phyloP scores from a whole-genome alignment of 176 grass and related monocot genomes.

The Calamus simplicifolius region DNA sequence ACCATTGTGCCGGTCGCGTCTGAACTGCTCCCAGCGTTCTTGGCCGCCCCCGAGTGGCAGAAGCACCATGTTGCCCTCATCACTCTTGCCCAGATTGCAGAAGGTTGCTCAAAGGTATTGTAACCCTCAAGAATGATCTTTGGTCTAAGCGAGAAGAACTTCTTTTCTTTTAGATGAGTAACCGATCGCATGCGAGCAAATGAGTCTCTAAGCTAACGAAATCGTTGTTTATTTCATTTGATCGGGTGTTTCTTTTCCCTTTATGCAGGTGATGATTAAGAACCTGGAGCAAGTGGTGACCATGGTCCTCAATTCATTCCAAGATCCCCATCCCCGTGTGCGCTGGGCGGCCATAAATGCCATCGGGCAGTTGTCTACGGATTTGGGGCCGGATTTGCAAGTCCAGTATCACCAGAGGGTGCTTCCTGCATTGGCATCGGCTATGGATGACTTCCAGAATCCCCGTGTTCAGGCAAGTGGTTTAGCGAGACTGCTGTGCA shows the following conservation, averaged over 20 bases:
- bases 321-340: slow-evolving; percentile 78
- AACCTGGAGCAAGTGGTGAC: slow-evolving; percentile 91
- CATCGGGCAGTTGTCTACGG: slow-evolving; percentile 95
- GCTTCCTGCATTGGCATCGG: slow-evolving; percentile 72
- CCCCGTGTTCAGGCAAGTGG: slow-evolving; percentile 75
- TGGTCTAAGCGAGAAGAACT: neutral
- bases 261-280: slow-evolving; percentile 79
- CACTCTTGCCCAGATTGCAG: slow-evolving; percentile 94
- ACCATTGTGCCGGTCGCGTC: slow-evolving; percentile 82
- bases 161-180: neutral
- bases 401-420: slow-evolving; percentile 86
- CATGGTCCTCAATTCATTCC: slow-evolving; percentile 82
- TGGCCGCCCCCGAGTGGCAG: slow-evolving; percentile 85
- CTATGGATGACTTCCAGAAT: slow-evolving; percentile 99
- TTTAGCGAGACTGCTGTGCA: too few species aligned
- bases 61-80: slow-evolving; percentile 94
- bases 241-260: slow-evolving; percentile 5
- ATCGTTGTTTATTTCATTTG: too few species aligned
- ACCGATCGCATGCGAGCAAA: neutral
- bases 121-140: neutral
- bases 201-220: too few species aligned
- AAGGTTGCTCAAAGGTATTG: slow-evolving; percentile 94
- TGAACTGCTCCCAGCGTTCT: slow-evolving; percentile 70
- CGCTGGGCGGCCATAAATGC: slow-evolving; percentile 97
- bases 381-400: slow-evolving; percentile 94